Evolutionary conservation across 768 basidiomycete species (phyloP), one percentile per base, ranked within the genome.

Genomic region (Lactarius deliciosus): DNA sequence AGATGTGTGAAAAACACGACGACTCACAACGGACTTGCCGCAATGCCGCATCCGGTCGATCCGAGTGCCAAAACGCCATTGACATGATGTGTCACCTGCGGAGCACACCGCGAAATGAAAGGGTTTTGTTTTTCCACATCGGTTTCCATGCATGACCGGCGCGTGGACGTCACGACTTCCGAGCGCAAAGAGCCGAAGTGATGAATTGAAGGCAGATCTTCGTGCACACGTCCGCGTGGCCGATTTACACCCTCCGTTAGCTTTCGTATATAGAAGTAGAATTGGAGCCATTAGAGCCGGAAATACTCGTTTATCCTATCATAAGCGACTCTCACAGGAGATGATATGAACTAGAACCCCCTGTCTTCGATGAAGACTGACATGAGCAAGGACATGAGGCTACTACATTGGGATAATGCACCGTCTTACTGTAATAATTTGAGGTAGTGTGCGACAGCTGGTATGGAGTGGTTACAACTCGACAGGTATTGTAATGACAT

Each of bases 31-130:
- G 22, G 22, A 38, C 57, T 25, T 13, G 22, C 38, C 57, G 38
- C 16, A 34, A 58, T 11, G 22, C 57, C 58, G 16, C 22, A 5
- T 30, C 45, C 54, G 58, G 64, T 64, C 64, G 50, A 65, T 54
- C 38, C 57, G 36, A n/a, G 25, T 32, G 36, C 28, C 25, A 38
- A 9, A 22, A 10, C 36, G 25, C 40, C 40, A 28, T 38, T 58
- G 63, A 47, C 57, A 58, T 22, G 40, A 59, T 28, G 10, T 54
- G 63, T 64, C 30, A 32, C 22, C 9, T 6, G 22, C 43, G 25
- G 41, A 16, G 41, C n/a, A 28, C 55, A 36, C 16, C 20, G 25
- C 41, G 32, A 32, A 55, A 18, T 5, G 54, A 34, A 13, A 56
- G 18, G 56, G 34, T 13, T 36, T 57, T 20, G 32, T 36, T 57